Conservation (phyloP, 352 stramenopile genomes). For the Thalassiosira livingstoniorum region DNA sequence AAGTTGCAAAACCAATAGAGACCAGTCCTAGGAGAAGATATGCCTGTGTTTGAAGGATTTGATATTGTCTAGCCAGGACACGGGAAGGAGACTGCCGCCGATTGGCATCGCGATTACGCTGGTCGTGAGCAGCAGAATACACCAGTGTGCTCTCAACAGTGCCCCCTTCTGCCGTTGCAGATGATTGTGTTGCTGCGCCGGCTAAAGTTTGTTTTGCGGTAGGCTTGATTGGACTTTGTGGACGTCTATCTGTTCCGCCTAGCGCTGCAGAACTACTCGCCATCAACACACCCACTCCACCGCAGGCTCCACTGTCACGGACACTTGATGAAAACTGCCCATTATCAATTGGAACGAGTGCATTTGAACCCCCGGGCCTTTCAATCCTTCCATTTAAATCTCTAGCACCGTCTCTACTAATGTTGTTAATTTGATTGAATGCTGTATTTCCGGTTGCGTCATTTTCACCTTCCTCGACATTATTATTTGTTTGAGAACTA, state of each 20-base stretch:
- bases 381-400: neutral
- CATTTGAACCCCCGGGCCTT: neutral
- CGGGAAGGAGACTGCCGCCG: neutral
- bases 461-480: no score
- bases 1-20: slow-evolving; percentile 45
- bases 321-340: neutral
- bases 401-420: neutral
- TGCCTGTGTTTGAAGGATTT: slow-evolving; percentile 46
- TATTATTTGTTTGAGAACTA: no score
- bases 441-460: no score
- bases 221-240: slow-evolving; percentile 44
- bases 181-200: slow-evolving; percentile 28
- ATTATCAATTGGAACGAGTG: neutral
- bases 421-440: no score
- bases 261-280: neutral
- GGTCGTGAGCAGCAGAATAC: slow-evolving; percentile 1
- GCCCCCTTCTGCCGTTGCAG: slow-evolving; percentile 43
- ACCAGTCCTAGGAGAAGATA: slow-evolving; percentile 46
- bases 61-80: slow-evolving; percentile 47
- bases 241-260: neutral
- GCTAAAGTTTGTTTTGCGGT: slow-evolving; percentile 17
- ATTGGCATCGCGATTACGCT: slow-evolving; percentile 6
- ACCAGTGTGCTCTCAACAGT: slow-evolving; percentile 51
- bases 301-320: neutral
- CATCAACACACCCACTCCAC: neutral